Conservation (phyloP, 2,329 filamentous ascomycete species). For the Apiospora aurea region DNA sequence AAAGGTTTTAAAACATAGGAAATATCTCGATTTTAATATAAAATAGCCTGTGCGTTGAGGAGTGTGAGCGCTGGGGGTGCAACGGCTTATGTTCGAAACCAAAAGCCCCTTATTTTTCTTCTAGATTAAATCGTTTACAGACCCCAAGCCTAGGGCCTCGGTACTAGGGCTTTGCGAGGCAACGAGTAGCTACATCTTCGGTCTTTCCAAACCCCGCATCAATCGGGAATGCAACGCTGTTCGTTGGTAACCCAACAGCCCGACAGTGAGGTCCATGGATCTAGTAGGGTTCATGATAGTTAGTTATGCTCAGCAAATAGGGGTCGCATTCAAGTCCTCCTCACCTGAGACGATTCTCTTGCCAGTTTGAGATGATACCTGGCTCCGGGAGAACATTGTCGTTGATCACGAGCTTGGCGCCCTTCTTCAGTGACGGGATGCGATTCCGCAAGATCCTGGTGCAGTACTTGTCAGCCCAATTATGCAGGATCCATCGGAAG, state of each 20-base stretch:
- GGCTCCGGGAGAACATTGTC: conserved; percentile 2
- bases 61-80: too few species aligned
- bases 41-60: too few species aligned
- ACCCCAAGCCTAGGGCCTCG: too few species aligned
- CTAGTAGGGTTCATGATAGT: not conserved
- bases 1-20: too few species aligned
- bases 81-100: too few species aligned
- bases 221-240: not conserved
- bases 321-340: too few species aligned
- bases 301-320: not conserved
- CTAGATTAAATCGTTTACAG: too few species aligned
- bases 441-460: conserved; percentile 1
- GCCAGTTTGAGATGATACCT: not conserved
- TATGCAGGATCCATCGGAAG: conserved; percentile 13
- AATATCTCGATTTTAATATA: too few species aligned
- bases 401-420: conserved; percentile 11
- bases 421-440: not conserved
- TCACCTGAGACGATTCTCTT: not conserved
- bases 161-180: too few species aligned
- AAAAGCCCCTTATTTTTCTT: too few species aligned
- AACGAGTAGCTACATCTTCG: not conserved
- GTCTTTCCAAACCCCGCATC: not conserved
- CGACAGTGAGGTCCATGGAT: not conserved
- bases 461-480: conserved; percentile 20
- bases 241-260: not conserved